These are phyloP conservation scores for Aspergillus neoniger DNA, from an alignment of 2,329 filamentous ascomycete genomes.

Conservation along the genomic window DNA sequence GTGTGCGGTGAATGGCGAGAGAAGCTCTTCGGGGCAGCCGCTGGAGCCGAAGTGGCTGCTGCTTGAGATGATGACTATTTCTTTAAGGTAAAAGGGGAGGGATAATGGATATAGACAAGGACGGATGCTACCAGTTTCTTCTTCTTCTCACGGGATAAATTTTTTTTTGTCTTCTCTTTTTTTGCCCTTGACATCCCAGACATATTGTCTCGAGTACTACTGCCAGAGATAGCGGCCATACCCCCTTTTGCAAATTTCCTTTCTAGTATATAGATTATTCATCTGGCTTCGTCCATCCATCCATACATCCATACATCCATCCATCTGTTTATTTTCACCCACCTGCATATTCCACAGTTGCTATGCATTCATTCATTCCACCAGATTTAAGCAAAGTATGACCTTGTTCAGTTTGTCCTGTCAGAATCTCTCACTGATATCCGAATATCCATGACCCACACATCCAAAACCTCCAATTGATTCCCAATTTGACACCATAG, in stretches of 20 bases:
- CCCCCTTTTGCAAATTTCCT: constrained; percentile 3
- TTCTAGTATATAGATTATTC: constrained; percentile 12
- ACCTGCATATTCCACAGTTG: background rate
- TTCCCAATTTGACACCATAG: too few relatives aligned
- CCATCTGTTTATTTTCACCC: background rate
- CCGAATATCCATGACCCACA: too few relatives aligned
- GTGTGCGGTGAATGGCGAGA: constrained; percentile 83
- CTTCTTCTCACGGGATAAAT: background rate
- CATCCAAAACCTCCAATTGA: too few relatives aligned
- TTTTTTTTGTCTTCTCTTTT: background rate
- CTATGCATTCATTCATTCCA: too few relatives aligned
- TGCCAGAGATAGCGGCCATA: background rate
- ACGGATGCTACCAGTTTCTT: background rate
- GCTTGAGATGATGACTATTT: constrained; percentile 23
- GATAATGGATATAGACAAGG: background rate
- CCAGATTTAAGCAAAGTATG: too few relatives aligned
- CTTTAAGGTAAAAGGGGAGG: background rate
- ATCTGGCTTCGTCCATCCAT: background rate
- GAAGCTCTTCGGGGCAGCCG: constrained; percentile 61
- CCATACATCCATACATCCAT: background rate
- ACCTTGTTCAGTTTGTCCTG: too few relatives aligned
- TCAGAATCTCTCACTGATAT: too few relatives aligned
- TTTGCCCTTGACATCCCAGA: background rate
- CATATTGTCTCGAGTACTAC: background rate
- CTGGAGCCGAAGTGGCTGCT: constrained; percentile 35